Evolutionary conservation across 805 yeast genomes (phyloP), one percentile per base, ranked within the genome.

Genomic region (Metschnikowia borealis): DNA sequence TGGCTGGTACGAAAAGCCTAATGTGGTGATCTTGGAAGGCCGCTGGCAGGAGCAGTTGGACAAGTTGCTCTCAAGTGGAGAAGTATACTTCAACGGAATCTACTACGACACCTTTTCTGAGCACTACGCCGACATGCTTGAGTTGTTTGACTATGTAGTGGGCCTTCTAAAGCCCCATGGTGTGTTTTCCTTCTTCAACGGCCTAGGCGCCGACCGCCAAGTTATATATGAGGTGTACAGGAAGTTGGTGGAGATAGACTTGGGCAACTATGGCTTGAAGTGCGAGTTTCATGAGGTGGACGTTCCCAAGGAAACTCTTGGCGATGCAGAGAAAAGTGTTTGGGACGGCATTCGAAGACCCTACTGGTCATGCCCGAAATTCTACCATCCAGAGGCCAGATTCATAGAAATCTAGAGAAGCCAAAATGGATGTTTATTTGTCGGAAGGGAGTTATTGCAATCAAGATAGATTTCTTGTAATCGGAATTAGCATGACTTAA

Each of bases 61-160:
- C 34, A 71, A 73, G 26, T 71, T 92, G 33, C 65, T 91, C 26
- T 80, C 79, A 47, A 60, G 78, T 38, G 76, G 77, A 2, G 87
- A 87, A 23, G 82, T 86, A 1, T 86, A 83, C 60, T 87, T 91
- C 66, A 89, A 90, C 63, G 97, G 97, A 3, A 87, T 92, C 34
- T 91, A 91, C 67, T 91, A 87, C 64, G 98, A 91, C 65, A 92
- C 98, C 0, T 91, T 86, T 65, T 87, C 96, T 55, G 98, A 91
- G 64, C 95, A 89, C 64, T 91, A 92, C 66, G 75, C 75, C 53
- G 97, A 91, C 63, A 87, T 91, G 94, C 73, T 89, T 43, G 92
- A 88, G 46, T 73, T 92, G 26, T 89, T 85, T 62, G 97, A 92
- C 67, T 63, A 78, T 11, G 76, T 88, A 5, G 95, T 89, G 17